A percentile compares a stretch with the other conserved stretches of the same genome.
Evolutionary conservation across 2,329 filamentous ascomycete species (phyloP).

Genomic region (Lasiodiplodia sp.): DNA sequence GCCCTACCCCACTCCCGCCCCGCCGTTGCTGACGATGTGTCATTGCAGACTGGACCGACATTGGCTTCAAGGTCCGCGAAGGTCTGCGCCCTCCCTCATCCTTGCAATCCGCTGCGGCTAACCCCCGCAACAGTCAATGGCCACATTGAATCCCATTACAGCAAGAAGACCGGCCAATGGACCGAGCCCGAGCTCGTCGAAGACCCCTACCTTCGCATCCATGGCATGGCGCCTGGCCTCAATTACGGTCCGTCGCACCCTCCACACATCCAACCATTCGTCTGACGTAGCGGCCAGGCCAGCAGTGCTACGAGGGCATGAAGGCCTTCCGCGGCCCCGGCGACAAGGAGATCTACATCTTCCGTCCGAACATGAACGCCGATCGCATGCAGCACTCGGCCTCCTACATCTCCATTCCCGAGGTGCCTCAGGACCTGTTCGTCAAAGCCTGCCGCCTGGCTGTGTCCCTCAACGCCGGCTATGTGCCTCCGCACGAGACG

Average conservation of each 20-base stretch:
- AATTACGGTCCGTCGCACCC: constrained; percentile 71
- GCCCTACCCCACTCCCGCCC: background rate
- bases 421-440: constrained; percentile 79
- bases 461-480: constrained; percentile 87
- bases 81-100: constrained; percentile 59
- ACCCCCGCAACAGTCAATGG: constrained; percentile 74
- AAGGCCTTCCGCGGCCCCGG: constrained; percentile 88
- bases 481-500: constrained; percentile 86
- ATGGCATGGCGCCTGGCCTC: constrained; percentile 92
- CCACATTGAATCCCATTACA: constrained; percentile 89
- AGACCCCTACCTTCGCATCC: constrained; percentile 85
- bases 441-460: constrained; percentile 78
- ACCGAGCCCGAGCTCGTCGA: constrained; percentile 77
- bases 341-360: constrained; percentile 77
- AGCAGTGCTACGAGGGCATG: constrained; percentile 98
- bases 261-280: background rate
- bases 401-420: constrained; percentile 81
- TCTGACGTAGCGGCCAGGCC: constrained; percentile 53
- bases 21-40: constrained; percentile 16
- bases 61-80: constrained; percentile 92
- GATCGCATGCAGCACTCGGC: constrained; percentile 84
- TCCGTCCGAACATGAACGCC: constrained; percentile 87
- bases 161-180: constrained; percentile 77
- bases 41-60: constrained; percentile 80
- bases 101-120: background rate